Percentiles rank a stretch among this genome's conserved stretches.
Evolutionary conservation across 495 filamentous ascomycete genomes (phyloP).

Genomic region (Lasiosphaeriaceae sp.): DNA sequence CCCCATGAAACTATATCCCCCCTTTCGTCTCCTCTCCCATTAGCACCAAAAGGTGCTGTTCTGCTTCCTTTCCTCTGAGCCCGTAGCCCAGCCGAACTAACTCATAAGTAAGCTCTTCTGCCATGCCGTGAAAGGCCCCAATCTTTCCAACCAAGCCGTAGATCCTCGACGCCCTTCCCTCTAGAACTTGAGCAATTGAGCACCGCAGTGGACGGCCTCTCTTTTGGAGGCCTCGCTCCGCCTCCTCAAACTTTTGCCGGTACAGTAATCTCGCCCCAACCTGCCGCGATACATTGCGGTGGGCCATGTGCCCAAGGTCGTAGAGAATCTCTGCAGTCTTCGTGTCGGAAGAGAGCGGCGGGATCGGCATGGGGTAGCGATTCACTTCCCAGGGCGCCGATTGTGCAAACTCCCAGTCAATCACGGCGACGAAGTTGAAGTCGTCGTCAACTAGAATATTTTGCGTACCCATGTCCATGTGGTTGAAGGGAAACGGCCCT

Average conservation of each 20-base stretch:
- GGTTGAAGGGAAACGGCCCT: conserved; percentile 22
- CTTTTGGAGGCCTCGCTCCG: background rate
- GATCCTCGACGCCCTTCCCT: conserved; percentile 2
- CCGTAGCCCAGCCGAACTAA: background rate
- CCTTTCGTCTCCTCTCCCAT: background rate
- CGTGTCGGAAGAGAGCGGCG: background rate
- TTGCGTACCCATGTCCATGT: conserved; percentile 19
- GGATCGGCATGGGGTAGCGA: background rate
- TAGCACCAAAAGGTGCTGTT: background rate
- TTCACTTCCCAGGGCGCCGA: background rate
- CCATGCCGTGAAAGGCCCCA: background rate
- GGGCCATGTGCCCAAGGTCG: background rate
- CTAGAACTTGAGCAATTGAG: conserved; percentile 3
- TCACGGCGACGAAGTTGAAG: background rate
- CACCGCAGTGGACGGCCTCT: background rate
- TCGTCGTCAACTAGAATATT: background rate
- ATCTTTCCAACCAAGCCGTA: background rate
- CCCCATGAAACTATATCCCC: background rate
- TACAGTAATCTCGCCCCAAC: background rate
- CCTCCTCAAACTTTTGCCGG: background rate
- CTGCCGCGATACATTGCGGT: background rate
- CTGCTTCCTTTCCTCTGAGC: background rate
- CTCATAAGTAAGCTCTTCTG: background rate
- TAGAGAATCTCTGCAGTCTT: background rate
- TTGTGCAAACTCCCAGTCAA: background rate